Evolutionary conservation across 345 rosid species (phyloP), one percentile per base, ranked within the genome.

Genomic region (Hypericum androsaemum): DNA sequence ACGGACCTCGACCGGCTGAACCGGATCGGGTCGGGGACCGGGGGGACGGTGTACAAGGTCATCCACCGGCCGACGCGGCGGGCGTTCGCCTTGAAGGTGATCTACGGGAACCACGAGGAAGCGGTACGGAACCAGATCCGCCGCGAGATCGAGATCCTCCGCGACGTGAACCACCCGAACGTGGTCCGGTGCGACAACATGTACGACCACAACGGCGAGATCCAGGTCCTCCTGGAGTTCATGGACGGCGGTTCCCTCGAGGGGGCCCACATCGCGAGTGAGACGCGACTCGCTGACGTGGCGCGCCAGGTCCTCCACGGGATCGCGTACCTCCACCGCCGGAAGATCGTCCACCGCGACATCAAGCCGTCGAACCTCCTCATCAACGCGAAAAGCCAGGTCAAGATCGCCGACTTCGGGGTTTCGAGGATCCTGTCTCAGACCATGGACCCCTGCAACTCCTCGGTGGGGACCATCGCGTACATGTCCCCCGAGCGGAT

Each of bases 401-500:
- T 89, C 12, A 89, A 89, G 55, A 89, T 89, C 42, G 80, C 88
- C 2, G 97, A 89, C 53, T 89, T 89, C 41, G 95, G 97, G 0
- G 95, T 86, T 0, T 78, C 95, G 53, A 89, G 82, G 39, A 75
- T 89, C 60, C 76, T 86, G 80, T 54, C 66, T 35, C 71, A 88
- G 7, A 74, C 83, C 0, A 57, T 86, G 8, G 90, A 89, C 47
- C 67, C 88, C 5, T 84, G 97, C 37, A 86, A 83, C 16, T 89
- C 95, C 10, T 89, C 86, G 37, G 94, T 89, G 2, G 97, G 97
- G 0, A 89, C 97, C 5, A 83, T 88, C 48, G 97, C 97, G 16
- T 89, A 89, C 58, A 89, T 89, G 97, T 86, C 95, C 16, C 97
- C 95, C 0, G 97, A 89, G 60, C 61, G 95, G 37, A 86, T 89